Percentiles rank a stretch among this genome's conserved stretches.
These are phyloP conservation scores for Trametopsis cervina DNA, from an alignment of 768 basidiomycete species.

Conservation along the genomic window DNA sequence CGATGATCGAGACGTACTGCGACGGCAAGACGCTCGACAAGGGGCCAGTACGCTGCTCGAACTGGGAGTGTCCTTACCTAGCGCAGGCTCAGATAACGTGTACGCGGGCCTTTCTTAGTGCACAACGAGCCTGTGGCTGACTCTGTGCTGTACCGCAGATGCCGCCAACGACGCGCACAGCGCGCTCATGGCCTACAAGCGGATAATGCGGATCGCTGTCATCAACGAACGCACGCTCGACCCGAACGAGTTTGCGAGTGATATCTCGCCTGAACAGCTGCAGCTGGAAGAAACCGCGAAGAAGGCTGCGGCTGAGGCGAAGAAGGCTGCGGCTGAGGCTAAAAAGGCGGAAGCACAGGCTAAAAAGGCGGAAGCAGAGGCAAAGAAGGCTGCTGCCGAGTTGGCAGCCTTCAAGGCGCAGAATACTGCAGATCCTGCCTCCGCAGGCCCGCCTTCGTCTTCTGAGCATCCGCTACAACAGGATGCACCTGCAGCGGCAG, in stretches of 20 bases:
- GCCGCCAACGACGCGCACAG: constrained; percentile 48
- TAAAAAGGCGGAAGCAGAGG: not conserved
- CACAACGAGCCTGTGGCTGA: too few relatives aligned
- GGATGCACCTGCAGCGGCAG: not conserved
- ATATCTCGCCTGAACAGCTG: not conserved
- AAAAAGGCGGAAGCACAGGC: not conserved
- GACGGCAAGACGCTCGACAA: constrained; percentile 33
- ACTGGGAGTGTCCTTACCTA: constrained; percentile 37
- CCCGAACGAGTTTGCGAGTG: not conserved
- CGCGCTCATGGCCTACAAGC: constrained; percentile 36
- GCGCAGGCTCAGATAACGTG: constrained; percentile 33
- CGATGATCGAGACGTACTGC: constrained; percentile 35
- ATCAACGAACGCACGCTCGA: not conserved
- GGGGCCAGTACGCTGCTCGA: constrained; percentile 37
- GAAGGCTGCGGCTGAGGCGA: not conserved
- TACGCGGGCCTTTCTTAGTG: constrained; percentile 16
- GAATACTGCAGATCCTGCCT: not conserved
- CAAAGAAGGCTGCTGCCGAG: not conserved
- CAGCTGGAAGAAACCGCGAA: not conserved
- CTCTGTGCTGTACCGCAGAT: constrained; percentile 23
- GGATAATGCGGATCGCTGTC: constrained; percentile 27
- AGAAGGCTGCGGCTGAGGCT: not conserved
- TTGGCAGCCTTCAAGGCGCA: not conserved
- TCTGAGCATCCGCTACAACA: not conserved
- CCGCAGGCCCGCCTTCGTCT: not conserved